Evolutionary conservation across 2,329 filamentous ascomycete genomes (phyloP).

Genomic region (Nectriaceae sp.): DNA sequence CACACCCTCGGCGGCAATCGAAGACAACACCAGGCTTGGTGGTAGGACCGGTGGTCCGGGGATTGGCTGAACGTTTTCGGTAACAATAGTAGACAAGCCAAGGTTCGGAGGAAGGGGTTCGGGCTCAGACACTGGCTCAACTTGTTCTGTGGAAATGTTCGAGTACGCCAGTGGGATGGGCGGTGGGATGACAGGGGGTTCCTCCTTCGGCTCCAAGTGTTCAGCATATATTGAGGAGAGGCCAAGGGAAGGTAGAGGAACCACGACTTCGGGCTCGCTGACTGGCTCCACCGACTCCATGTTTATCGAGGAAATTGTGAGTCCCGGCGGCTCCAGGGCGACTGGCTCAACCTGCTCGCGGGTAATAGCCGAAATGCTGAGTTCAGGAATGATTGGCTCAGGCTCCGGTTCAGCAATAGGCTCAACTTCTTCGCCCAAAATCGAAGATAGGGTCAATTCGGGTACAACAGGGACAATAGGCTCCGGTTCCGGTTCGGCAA

Average conservation of each 20-base stretch:
- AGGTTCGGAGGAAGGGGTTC: slow-evolving; percentile 25
- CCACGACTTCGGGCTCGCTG: slow-evolving; percentile 35
- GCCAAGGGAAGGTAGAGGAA: slow-evolving; percentile 28
- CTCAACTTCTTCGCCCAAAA: slow-evolving; percentile 40
- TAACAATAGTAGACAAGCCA: slow-evolving; percentile 33
- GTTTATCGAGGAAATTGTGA: slow-evolving; percentile 40
- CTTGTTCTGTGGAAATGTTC: slow-evolving; percentile 35
- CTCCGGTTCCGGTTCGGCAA: slow-evolving; percentile 36
- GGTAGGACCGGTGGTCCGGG: slow-evolving; percentile 21
- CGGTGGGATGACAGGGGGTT: slow-evolving; percentile 21
- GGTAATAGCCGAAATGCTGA: slow-evolving; percentile 34
- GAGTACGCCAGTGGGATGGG: slow-evolving; percentile 36
- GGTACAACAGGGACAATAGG: slow-evolving; percentile 14
- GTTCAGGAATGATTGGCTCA: slow-evolving; percentile 20
- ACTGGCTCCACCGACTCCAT: slow-evolving; percentile 43
- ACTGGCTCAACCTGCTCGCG: slow-evolving; percentile 40
- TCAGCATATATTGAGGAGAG: slow-evolving; percentile 34
- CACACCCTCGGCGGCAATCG: slow-evolving; percentile 36
- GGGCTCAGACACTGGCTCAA: slow-evolving; percentile 37
- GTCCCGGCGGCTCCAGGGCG: slow-evolving; percentile 23
- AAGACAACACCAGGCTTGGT: slow-evolving; percentile 38
- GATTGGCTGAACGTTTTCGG: slow-evolving; percentile 40
- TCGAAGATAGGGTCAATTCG: slow-evolving; percentile 35
- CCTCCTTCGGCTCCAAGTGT: slow-evolving; percentile 37
- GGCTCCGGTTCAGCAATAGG: slow-evolving; percentile 31